Conservation (phyloP, 164 flowering plant species). For the Magnolia kwangsiensis region DNA sequence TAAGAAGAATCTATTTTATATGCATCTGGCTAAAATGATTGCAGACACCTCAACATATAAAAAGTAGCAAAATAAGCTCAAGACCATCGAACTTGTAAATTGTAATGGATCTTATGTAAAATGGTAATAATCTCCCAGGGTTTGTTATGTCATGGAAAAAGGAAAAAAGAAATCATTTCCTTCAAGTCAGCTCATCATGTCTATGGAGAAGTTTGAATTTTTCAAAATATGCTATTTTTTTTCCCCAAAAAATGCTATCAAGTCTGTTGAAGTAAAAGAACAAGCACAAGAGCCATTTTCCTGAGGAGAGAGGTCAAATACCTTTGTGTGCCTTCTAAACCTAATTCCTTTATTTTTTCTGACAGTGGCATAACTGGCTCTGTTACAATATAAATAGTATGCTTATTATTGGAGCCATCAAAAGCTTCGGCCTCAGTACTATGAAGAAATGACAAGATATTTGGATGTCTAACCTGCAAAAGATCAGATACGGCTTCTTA, state of each 20-base stretch:
- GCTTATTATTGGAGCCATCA: slow-evolving; percentile 69
- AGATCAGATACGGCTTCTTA: slow-evolving; percentile 3
- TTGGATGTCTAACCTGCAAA: slow-evolving; percentile 96
- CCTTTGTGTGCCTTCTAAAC: slow-evolving; percentile 92
- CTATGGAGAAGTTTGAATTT: too few species aligned
- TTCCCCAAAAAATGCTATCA: background rate
- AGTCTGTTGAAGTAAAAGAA: background rate
- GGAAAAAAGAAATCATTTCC: too few species aligned
- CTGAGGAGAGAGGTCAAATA: slow-evolving; percentile 20
- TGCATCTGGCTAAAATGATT: too few species aligned
- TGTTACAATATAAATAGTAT: slow-evolving; percentile 88
- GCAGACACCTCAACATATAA: too few species aligned
- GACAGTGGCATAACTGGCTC: slow-evolving; percentile 96
- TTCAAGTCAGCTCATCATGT: too few species aligned
- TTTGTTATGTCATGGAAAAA: too few species aligned
- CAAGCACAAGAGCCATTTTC: background rate
- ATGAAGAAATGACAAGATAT: slow-evolving; percentile 89
- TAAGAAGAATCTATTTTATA: too few species aligned
- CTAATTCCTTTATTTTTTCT: slow-evolving; percentile 92
- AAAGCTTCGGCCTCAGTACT: slow-evolving; percentile 78
- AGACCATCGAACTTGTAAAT: too few species aligned
- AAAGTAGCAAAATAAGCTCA: too few species aligned
- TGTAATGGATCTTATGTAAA: too few species aligned
- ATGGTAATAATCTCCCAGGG: too few species aligned
- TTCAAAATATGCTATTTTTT: background rate